Percentiles rank a stretch among this genome's conserved stretches.
Conservation (phyloP, 768 basidiomycete species). For the Solioccasus polychromus region DNA sequence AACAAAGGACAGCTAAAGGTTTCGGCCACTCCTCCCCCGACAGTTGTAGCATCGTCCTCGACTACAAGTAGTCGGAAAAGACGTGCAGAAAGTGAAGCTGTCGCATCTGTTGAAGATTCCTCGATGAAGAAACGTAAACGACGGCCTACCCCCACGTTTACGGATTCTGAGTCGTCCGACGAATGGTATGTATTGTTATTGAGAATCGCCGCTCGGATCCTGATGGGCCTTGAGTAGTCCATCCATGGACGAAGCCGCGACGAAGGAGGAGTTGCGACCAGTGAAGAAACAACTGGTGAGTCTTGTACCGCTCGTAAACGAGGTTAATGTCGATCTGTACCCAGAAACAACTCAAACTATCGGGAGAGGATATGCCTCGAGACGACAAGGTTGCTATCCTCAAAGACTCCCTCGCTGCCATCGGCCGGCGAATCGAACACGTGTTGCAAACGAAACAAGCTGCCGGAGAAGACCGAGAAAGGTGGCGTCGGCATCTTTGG, state of each 20-base stretch:
- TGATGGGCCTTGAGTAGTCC: constrained; percentile 47
- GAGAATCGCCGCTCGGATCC: constrained; percentile 1
- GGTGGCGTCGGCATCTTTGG: constrained; percentile 96
- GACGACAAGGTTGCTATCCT: constrained; percentile 96
- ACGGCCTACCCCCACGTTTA: constrained; percentile 94
- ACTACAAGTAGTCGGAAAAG: constrained; percentile 59
- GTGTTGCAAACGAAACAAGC: constrained; percentile 75
- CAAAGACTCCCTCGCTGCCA: constrained; percentile 92
- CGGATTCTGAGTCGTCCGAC: constrained; percentile 89
- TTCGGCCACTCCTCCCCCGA: constrained; percentile 75
- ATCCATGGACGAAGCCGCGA: constrained; percentile 91
- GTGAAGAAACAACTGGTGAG: constrained; percentile 93
- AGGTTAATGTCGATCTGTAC: constrained; percentile 3
- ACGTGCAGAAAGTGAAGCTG: constrained; percentile 82
- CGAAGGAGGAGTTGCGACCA: constrained; percentile 93
- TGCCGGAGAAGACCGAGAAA: constrained; percentile 76
- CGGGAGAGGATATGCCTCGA: constrained; percentile 88
- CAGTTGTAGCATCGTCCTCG: constrained; percentile 66
- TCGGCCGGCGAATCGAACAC: constrained; percentile 86
- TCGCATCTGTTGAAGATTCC: constrained; percentile 74
- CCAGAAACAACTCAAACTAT: constrained; percentile 92
- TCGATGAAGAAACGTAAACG: constrained; percentile 77
- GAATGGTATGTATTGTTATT: constrained; percentile 65
- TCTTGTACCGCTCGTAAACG: constrained; percentile 4
- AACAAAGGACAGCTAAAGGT: constrained; percentile 66